Evolutionary conservation across 2,329 filamentous ascomycete species (phyloP).

Genomic region (Fusarium avenaceum): DNA sequence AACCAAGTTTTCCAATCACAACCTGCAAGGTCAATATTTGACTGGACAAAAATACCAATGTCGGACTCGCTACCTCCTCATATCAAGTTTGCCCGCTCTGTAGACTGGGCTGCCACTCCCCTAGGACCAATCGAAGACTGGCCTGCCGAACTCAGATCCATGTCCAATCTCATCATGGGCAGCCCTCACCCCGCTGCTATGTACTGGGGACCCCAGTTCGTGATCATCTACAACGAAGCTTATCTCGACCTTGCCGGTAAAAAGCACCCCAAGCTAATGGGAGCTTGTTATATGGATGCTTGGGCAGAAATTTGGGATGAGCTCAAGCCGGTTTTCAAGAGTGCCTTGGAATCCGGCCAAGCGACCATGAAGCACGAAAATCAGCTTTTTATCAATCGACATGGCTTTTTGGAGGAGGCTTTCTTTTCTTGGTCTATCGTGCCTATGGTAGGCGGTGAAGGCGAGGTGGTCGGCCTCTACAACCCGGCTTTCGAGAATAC

Average conservation of each 20-base stretch:
- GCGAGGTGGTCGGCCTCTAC: constrained; percentile 80
- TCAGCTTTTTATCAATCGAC: constrained; percentile 77
- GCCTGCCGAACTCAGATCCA: constrained; percentile 77
- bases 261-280: constrained; percentile 84
- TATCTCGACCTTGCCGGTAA: constrained; percentile 79
- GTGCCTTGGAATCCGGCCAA: constrained; percentile 77
- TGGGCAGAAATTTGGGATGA: constrained; percentile 83
- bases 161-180: constrained; percentile 87
- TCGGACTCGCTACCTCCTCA: constrained; percentile 75
- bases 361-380: constrained; percentile 90
- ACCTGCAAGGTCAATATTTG: constrained; percentile 70
- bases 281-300: constrained; percentile 74
- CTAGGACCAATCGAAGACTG: constrained; percentile 83
- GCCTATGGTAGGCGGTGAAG: constrained; percentile 80
- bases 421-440: constrained; percentile 89
- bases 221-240: constrained; percentile 80
- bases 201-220: constrained; percentile 81
- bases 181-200: constrained; percentile 80
- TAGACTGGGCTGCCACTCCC: constrained; percentile 80
- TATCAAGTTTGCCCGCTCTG: constrained; percentile 77
- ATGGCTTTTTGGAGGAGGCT: constrained; percentile 80
- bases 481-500: constrained; percentile 89
- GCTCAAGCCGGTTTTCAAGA: constrained; percentile 76
- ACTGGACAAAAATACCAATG: constrained; percentile 82
- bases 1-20: constrained; percentile 57